Evolutionary conservation across 73 alveolate species (phyloP), one percentile per base, ranked within the genome.

Genomic region (Uronychia setigera): DNA sequence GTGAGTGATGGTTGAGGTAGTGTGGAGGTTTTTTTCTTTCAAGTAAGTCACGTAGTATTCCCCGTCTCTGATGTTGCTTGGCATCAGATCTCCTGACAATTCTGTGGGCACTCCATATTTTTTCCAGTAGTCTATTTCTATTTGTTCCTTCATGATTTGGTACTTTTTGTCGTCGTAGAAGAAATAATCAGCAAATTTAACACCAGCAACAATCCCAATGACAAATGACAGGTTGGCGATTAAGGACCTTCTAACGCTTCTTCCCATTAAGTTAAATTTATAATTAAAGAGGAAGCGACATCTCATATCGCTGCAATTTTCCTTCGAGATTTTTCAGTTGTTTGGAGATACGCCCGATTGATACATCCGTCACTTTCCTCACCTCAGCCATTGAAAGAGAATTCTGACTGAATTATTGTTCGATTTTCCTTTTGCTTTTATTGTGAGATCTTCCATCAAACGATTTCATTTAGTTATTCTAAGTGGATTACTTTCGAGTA

Each of bases 101-200:
- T 84, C 87, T 19, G 82, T 60, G n/a, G 95, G 95, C 84, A 76
- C 85, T 60, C 95, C 95, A 35, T 89, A 85, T 59, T 89, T 89
- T 46, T 89, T 89, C 95, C 95, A 89, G 32, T 89, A 89, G 60
- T 89, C 95, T 33, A 89, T 84, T 58, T 89, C 95, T 26, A 89
- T 84, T 60, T 89, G 87, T 60, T 89, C 95, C 80, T 89, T 89
- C 95, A 89, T 89, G 87, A 84, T 79, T 0, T 89, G 92, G 59
- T 89, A 89, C 67, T 89, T 89, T 67, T 78, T 33, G 0, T 77
- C 75, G 32, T 89, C 87, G 83, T 85, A 89, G 87, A 89, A 59
- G n/a, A 89, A 35, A 35, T 79, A 67, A 58, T 90, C 95, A 9
- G 91, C 93, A 27, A 83, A 80, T 76, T 80, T 90, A 14, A 90